Conservation (phyloP, 2,329 filamentous ascomycete genomes). For the Claviceps pazoutovae region DNA sequence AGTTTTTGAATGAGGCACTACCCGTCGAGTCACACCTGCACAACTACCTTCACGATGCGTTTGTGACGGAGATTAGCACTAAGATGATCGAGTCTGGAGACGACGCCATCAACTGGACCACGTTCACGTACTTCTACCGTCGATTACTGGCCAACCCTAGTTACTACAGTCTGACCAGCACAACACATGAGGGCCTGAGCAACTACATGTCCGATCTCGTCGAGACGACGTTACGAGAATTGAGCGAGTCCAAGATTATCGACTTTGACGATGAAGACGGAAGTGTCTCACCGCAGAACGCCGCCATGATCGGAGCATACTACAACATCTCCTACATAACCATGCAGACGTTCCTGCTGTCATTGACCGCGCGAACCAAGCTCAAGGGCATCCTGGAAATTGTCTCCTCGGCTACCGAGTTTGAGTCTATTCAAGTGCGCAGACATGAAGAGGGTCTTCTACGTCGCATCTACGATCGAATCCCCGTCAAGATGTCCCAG, state of each 20-base stretch:
- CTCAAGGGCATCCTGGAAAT: slow-evolving; percentile 96
- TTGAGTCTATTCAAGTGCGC: slow-evolving; percentile 86
- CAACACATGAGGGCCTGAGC: slow-evolving; percentile 85
- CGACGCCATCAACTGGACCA: slow-evolving; percentile 96
- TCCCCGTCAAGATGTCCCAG: slow-evolving; percentile 90
- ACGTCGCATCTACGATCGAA: slow-evolving; percentile 81
- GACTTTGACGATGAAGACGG: slow-evolving; percentile 93
- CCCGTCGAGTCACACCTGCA: slow-evolving; percentile 92
- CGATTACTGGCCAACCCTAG: slow-evolving; percentile 89
- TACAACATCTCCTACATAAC: slow-evolving; percentile 99
- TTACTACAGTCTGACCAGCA: slow-evolving; percentile 82
- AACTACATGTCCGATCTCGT: slow-evolving; percentile 89
- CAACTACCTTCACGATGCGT: slow-evolving; percentile 84
- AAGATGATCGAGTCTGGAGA: slow-evolving; percentile 92
- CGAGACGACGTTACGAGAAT: slow-evolving; percentile 79
- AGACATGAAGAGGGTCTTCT: slow-evolving; percentile 82
- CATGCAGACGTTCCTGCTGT: slow-evolving; percentile 96
- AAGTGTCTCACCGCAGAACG: slow-evolving; percentile 75
- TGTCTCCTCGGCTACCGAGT: slow-evolving; percentile 90
- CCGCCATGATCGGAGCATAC: slow-evolving; percentile 95
- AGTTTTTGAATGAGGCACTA: slow-evolving; percentile 91
- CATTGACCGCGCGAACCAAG: slow-evolving; percentile 76
- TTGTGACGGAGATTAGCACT: slow-evolving; percentile 92
- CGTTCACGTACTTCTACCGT: slow-evolving; percentile 96
- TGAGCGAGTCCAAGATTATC: slow-evolving; percentile 87